Base-by-base conservation (phyloP, 2,329 filamentous ascomycete species). In the Pseudopyricularia javanii region DNA sequence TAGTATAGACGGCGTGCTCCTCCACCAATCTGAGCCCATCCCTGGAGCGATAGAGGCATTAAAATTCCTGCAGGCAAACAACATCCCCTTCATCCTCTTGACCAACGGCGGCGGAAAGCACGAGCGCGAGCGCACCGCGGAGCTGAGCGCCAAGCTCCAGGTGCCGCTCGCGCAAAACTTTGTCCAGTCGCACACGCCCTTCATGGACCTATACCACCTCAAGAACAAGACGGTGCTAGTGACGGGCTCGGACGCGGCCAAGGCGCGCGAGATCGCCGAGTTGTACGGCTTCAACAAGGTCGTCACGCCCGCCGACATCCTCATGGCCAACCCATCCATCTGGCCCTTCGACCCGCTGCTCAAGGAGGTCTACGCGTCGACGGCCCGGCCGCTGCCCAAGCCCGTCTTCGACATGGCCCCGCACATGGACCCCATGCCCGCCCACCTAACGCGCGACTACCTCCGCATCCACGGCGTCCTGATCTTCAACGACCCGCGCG, bases 91-190 rank as follows among this genome's bases (percentile, higher is more conserved):
- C 70, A 91, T 98, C 61, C 80, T 98, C 33, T 76, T 98, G 57
- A 98, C 93, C 55, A 98, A 98, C 68, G 93, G 93, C 60, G 93
- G 93, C 43, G 93, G 93, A 54, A 89, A 86, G 63, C 80, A 83
- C 57, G 91, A 97, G 68, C 73, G 72, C 3, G 83, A 86, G 54
- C 80, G 88, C 17, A 85, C 89, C 30, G 72, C 72, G 7, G 85
- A 91, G 56, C 74, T 94, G 52, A 83, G 79, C 59, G 66, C 76
- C 45, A 82, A 81, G 59, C 76, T 94, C 7, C 73, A 78, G 26
- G 72, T 90, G 1, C 68, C 74, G 15, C 72, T 93, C 45, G 77
- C 77, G 14, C 78, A 77, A 56, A 84, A 85, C 67, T 89, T 95
- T 62, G 77, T 97, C 47, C 88, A 96, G 66, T 91, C 86, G 24